Conservation (phyloP, 2,329 filamentous ascomycete genomes). For the Botrytis fabae region DNA sequence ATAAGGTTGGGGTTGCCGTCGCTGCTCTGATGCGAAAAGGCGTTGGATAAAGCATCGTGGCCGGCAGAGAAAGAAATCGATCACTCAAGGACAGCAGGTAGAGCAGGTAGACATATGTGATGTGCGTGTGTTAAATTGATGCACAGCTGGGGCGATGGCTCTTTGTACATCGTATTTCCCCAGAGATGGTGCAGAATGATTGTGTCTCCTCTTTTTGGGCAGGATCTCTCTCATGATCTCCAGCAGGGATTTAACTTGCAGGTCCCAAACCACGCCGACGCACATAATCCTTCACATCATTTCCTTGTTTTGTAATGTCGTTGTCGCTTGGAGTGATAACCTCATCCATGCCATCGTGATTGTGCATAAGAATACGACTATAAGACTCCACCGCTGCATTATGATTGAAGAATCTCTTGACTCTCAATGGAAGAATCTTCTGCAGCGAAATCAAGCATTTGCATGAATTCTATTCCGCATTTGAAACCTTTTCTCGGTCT, state of each 20-base stretch:
- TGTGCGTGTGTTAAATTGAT: background rate
- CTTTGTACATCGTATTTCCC: background rate
- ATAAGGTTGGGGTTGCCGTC: background rate
- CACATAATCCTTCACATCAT: background rate
- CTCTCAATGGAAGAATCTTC: too few species aligned
- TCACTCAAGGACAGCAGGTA: background rate
- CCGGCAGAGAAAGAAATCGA: rapidly evolving
- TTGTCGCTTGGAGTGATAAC: background rate
- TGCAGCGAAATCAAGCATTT: background rate
- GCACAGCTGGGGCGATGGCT: background rate
- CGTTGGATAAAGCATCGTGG: background rate
- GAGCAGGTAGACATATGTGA: background rate
- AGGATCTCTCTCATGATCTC: slow-evolving; percentile 9
- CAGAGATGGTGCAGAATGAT: background rate
- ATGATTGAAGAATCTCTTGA: too few species aligned
- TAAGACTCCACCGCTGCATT: too few species aligned
- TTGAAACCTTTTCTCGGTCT: background rate
- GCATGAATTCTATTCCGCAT: background rate
- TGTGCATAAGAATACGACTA: background rate
- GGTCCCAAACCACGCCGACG: background rate
- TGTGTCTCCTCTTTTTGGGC: background rate
- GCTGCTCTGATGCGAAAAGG: background rate
- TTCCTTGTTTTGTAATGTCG: background rate
- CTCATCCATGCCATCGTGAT: background rate
- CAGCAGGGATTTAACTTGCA: slow-evolving; percentile 15